Percentiles rank a stretch among this genome's conserved stretches.
Conservation (phyloP, 306 rosid genomes). For the Arachis hypogaea region DNA sequence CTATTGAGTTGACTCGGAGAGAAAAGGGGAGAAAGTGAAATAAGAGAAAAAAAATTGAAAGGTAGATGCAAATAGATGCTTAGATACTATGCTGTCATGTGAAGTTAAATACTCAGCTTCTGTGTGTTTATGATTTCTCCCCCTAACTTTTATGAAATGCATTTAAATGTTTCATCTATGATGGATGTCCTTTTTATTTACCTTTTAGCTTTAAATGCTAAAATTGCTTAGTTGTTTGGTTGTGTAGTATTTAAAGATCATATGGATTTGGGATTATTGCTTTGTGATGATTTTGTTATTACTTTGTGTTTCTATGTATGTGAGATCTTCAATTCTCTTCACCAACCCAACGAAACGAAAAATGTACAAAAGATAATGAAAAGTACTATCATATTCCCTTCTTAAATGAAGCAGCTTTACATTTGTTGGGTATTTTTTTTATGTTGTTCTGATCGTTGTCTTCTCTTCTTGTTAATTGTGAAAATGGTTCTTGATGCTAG, state of each 20-base stretch:
- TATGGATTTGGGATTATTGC: constrained; percentile 43
- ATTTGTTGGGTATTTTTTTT: constrained; percentile 25
- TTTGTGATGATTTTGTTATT: constrained; percentile 14
- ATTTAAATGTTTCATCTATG: constrained; percentile 23
- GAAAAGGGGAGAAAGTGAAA: background rate
- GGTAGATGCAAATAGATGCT: constrained; percentile 23
- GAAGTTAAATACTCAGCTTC: constrained; percentile 39
- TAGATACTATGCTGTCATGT: constrained; percentile 32
- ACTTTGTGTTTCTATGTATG: constrained; percentile 27
- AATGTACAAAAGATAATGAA: background rate
- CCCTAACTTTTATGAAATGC: constrained; percentile 21
- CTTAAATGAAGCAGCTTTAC: constrained; percentile 30
- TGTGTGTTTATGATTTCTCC: constrained; percentile 20
- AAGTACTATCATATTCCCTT: background rate
- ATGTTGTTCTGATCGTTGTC: background rate
- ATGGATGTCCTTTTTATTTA: background rate
- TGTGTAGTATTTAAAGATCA: constrained; percentile 33
- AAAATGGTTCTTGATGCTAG: constrained; percentile 24
- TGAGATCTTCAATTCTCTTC: constrained; percentile 8
- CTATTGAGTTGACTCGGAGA: constrained; percentile 46
- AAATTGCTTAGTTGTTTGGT: constrained; percentile 35
- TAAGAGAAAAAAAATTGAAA: background rate
- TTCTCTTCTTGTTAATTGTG: constrained; percentile 18
- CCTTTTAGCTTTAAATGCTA: constrained; percentile 38
- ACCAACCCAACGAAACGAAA: background rate